A percentile compares a stretch with the other conserved stretches of the same genome.
Evolutionary conservation across 2,329 filamentous ascomycete species (phyloP).

Genomic region (Claviceps africana): DNA sequence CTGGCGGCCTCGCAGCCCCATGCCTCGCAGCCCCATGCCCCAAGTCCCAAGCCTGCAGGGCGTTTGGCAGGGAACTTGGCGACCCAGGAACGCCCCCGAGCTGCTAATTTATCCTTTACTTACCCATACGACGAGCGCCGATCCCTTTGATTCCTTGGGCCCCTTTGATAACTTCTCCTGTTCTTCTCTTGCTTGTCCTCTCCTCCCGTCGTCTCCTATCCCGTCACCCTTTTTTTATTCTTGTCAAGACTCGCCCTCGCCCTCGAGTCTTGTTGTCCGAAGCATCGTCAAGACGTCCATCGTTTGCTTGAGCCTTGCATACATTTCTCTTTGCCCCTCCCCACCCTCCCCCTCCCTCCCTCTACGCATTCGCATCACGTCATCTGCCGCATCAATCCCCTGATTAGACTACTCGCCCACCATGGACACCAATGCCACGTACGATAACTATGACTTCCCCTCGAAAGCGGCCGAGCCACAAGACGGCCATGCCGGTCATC

Average conservation of each 20-base stretch:
- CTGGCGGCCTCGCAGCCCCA: too few relatives aligned
- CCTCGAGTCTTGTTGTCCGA: neutral
- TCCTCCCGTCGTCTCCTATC: neutral
- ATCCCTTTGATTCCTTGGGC: neutral
- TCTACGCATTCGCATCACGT: neutral
- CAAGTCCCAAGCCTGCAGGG: neutral
- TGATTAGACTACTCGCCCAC: constrained; percentile 11
- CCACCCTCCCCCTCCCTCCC: neutral
- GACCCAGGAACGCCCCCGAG: neutral
- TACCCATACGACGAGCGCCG: neutral
- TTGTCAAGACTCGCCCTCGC: neutral
- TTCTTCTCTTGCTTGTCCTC: neutral
- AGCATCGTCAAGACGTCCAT: neutral
- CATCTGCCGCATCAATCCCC: neutral
- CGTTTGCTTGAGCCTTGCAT: neutral
- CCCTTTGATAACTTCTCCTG: too few relatives aligned
- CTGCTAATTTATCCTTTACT: neutral
- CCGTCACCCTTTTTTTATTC: neutral
- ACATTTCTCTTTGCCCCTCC: too few relatives aligned
- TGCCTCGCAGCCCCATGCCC: neutral
- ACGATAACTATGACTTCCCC: constrained; percentile 92
- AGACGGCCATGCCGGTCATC: constrained; percentile 75
- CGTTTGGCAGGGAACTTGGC: neutral
- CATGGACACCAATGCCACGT: constrained; percentile 67
- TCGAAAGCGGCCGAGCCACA: constrained; percentile 56